A percentile compares a stretch with the other conserved stretches of the same genome.
phyloP scores from a whole-genome alignment of 2,329 filamentous ascomycete genomes.

The Pyrenophora tritici-repentis region DNA sequence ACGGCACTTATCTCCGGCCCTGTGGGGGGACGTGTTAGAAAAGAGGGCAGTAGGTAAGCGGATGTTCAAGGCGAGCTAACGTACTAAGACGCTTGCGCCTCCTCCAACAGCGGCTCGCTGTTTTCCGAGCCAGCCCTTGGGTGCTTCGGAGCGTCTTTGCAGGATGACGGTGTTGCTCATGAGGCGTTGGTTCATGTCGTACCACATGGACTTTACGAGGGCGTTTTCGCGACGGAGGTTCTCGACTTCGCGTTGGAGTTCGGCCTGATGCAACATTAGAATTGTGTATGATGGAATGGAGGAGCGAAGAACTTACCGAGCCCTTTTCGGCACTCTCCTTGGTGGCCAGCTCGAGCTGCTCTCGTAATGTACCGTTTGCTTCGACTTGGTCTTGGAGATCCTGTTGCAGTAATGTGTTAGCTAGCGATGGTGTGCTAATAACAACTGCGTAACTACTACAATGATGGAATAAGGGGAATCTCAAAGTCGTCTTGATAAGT shows the following conservation, averaged over 20 bases:
- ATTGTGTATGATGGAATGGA: neutral
- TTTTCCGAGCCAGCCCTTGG: constrained; percentile 83
- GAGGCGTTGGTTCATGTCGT: constrained; percentile 76
- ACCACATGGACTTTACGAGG: constrained; percentile 83
- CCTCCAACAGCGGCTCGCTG: constrained; percentile 63
- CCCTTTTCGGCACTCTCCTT: constrained; percentile 44
- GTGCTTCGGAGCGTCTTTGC: constrained; percentile 73
- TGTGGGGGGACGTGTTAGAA: neutral
- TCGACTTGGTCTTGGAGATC: constrained; percentile 40
- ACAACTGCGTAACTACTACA: too few species aligned
- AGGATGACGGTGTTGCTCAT: constrained; percentile 84
- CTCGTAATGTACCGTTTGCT: constrained; percentile 29
- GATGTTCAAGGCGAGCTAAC: constrained; percentile 10
- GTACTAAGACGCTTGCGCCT: constrained; percentile 28
- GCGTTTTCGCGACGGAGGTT: constrained; percentile 78
- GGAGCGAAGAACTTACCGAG: constrained; percentile 34
- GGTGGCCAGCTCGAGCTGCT: constrained; percentile 42
- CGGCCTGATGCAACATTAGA: constrained; percentile 23
- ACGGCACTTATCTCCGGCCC: constrained; percentile 10
- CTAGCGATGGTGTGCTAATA: neutral
- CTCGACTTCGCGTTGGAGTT: constrained; percentile 58
- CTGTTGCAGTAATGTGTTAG: constrained; percentile 26
- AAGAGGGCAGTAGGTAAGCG: too few species aligned
- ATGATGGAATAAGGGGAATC: neutral
- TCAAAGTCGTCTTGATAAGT: constrained; percentile 20